phyloP scores from a whole-genome alignment of 2,329 filamentous ascomycete genomes.

The Gnomoniopsis sp. region DNA sequence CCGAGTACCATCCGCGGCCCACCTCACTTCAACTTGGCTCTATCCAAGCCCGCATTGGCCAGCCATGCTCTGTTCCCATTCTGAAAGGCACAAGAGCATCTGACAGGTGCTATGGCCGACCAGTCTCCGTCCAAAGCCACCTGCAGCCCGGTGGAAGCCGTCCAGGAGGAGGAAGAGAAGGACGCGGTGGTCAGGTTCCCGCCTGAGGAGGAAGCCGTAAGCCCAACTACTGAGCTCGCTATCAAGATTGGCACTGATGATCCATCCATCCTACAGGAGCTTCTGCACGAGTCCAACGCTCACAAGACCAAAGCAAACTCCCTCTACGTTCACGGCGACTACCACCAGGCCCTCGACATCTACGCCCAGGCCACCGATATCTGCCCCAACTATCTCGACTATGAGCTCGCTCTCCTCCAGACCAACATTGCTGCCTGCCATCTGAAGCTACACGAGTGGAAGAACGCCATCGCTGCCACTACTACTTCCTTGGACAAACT shows the following conservation, averaged over 20 bases:
- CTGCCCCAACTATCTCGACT: slow-evolving; percentile 82
- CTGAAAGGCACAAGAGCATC: too few relatives aligned
- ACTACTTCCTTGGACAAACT: slow-evolving; percentile 70
- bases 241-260: too few relatives aligned
- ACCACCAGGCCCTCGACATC: slow-evolving; percentile 72
- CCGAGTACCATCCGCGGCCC: too few relatives aligned
- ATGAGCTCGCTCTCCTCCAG: slow-evolving; percentile 80
- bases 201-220: slow-evolving; percentile 55
- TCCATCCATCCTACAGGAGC: slow-evolving; percentile 44
- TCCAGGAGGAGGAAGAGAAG: slow-evolving; percentile 27
- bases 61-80: too few relatives aligned
- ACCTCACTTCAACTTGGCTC: too few relatives aligned
- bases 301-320: slow-evolving; percentile 75
- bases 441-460: slow-evolving; percentile 81
- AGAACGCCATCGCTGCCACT: slow-evolving; percentile 72
- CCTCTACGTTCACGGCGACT: slow-evolving; percentile 70
- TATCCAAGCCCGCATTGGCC: too few relatives aligned
- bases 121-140: neutral
- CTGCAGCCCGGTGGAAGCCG: slow-evolving; percentile 6
- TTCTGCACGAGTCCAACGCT: slow-evolving; percentile 67
- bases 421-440: slow-evolving; percentile 90
- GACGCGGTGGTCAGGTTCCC: slow-evolving; percentile 38
- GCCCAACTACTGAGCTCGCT: slow-evolving; percentile 16
- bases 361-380: slow-evolving; percentile 78
- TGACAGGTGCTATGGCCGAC: neutral